Evolutionary conservation across 805 yeast species (phyloP).

Genomic region (Yarrowia divulgata): DNA sequence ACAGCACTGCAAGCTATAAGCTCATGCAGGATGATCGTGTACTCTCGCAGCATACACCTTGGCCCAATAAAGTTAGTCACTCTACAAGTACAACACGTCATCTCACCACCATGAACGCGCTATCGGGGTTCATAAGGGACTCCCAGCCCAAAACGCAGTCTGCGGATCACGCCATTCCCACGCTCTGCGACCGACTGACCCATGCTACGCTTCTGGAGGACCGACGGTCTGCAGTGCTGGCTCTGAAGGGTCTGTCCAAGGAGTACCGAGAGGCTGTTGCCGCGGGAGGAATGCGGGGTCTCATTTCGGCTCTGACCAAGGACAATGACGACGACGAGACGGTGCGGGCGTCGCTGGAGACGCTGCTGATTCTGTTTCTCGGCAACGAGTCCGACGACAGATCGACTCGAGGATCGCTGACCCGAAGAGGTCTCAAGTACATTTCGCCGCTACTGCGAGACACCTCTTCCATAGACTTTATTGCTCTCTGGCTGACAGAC

Average conservation of each 20-base stretch:
- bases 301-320: constrained; percentile 67
- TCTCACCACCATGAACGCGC: constrained; percentile 44
- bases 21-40: background rate
- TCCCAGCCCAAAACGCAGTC: constrained; percentile 61
- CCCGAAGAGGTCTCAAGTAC: constrained; percentile 50
- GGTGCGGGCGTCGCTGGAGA: constrained; percentile 82
- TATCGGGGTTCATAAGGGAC: constrained; percentile 53
- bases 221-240: constrained; percentile 88
- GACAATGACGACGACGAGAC: constrained; percentile 76
- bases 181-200: constrained; percentile 83
- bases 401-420: constrained; percentile 34
- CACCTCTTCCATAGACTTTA: constrained; percentile 68
- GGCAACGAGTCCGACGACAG: constrained; percentile 59
- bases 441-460: constrained; percentile 73
- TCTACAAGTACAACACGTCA: constrained; percentile 11
- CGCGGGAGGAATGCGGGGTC: constrained; percentile 80
- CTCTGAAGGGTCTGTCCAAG: constrained; percentile 85
- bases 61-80: constrained; percentile 22
- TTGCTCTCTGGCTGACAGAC: constrained; percentile 94
- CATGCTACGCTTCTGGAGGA: constrained; percentile 85
- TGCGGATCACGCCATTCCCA: constrained; percentile 85
- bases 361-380: constrained; percentile 79
- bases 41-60: background rate
- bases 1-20: no score
- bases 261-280: constrained; percentile 90